Conservation (phyloP, 345 rosid genomes). For the Moricandia moricandioides region DNA sequence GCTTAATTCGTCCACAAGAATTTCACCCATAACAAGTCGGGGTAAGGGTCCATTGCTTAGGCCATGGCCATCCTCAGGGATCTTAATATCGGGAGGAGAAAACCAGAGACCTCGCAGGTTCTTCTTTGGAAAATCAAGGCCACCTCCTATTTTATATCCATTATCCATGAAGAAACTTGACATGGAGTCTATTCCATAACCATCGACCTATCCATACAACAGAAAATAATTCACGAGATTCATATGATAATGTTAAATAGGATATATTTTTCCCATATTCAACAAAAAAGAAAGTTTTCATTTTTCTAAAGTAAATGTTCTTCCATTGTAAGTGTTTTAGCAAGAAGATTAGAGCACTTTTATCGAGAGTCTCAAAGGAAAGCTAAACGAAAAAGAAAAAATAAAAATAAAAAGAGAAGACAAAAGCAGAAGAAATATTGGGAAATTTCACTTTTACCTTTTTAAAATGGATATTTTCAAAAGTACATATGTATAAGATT, state of each 20-base stretch:
- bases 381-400: no score
- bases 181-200: constrained; percentile 73
- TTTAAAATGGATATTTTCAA: no score
- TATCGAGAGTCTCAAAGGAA: no score
- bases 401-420: no score
- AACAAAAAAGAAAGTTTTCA: not conserved
- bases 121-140: constrained; percentile 73
- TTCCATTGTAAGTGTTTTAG: not conserved
- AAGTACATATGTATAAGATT: no score
- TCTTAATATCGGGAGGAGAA: constrained; percentile 57
- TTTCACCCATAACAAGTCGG: constrained; percentile 74
- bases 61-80: constrained; percentile 46
- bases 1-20: constrained; percentile 73
- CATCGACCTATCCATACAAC: constrained; percentile 27
- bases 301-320: not conserved
- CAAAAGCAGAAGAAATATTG: no score
- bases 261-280: not conserved
- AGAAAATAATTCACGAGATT: not conserved
- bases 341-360: not conserved
- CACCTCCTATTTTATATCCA: constrained; percentile 64
- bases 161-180: constrained; percentile 70
- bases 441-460: no score
- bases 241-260: not conserved
- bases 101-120: constrained; percentile 74
- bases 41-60: constrained; percentile 67